These are phyloP conservation scores for Polyporus arcularius DNA, from an alignment of 768 basidiomycete genomes.

Conservation along the genomic window DNA sequence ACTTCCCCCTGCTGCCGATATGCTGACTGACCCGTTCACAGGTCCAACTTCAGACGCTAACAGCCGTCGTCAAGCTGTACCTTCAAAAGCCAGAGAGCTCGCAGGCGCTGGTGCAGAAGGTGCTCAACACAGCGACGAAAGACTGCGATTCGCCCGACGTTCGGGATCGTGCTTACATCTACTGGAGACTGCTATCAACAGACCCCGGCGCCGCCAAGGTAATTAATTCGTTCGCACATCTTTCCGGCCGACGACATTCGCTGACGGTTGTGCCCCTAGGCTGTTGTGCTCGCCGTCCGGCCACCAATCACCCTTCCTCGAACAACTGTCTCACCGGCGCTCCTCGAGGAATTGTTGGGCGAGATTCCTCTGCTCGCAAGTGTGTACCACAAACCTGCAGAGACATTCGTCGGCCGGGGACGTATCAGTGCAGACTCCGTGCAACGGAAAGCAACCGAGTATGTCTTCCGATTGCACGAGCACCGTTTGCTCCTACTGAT, in stretches of 20 bases:
- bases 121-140: constrained; percentile 92
- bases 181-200: constrained; percentile 93
- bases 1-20: not conserved
- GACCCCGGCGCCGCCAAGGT: constrained; percentile 97
- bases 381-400: constrained; percentile 96
- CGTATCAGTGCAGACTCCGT: constrained; percentile 83
- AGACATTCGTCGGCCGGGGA: constrained; percentile 94
- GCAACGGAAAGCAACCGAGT: constrained; percentile 64
- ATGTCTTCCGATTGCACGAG: constrained; percentile 27
- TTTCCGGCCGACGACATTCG: not conserved
- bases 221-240: constrained; percentile 11
- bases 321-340: constrained; percentile 83
- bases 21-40: not conserved
- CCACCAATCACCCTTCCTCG: constrained; percentile 93
- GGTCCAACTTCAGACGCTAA: constrained; percentile 77
- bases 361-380: constrained; percentile 91
- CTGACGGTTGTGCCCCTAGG: constrained; percentile 35
- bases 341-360: constrained; percentile 88
- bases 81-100: constrained; percentile 92
- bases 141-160: constrained; percentile 98
- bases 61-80: constrained; percentile 96
- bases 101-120: constrained; percentile 89
- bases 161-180: constrained; percentile 95
- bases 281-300: constrained; percentile 86
- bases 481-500: not conserved